Evolutionary conservation across 2,329 filamentous ascomycete species (phyloP), one percentile per base, ranked within the genome.

Genomic region (Fusarium brachygibbosum): DNA sequence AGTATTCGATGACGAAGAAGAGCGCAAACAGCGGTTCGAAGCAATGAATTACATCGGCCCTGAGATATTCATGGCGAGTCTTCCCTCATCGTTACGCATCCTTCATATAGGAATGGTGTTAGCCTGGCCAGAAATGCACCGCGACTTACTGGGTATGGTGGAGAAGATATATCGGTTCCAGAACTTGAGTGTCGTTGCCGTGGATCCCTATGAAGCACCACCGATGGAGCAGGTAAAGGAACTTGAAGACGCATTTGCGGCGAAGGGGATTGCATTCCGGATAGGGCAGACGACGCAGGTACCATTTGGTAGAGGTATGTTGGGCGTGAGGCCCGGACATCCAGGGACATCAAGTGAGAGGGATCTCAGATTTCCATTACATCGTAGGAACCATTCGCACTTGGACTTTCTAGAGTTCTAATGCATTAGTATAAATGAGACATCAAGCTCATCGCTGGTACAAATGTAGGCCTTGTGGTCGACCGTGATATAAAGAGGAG

Each of bases 81-180:
- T 75, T 17, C 73, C 73, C 5, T 50, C 67, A 7, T 73, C 73
- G 12, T 31, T 75, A n/a, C 66, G 58, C 8, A 56, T 75, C 0
- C 46, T 75, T 10, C 73, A 75, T 17, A 61, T 75, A 29, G 73
- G 73, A 23, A 75, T 75, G 73, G 73, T 73, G 4, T 34, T 75
- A 3, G 73, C 73, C 10, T 75, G 73, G 73, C 68, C 70, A 2
- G 73, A 75, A 31, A 71, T 75, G 23, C 65, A 72, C 29, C 68
- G 73, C 5, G 73, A 75, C 21, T 35, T 75, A 7, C 55, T 75
- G 16, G 73, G 73, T 0, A 58, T 75, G 66, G 52, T 49, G 1
- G n/a, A 60, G 17, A 75, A 75, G 29, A 38, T 72, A 12, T 61
- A 66, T 38, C 57, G 73, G 9, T 75, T 74, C 35, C 73, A 67